Base-by-base conservation (phyloP, 23 red algal genomes). In the Pyropia haitanensis region DNA sequence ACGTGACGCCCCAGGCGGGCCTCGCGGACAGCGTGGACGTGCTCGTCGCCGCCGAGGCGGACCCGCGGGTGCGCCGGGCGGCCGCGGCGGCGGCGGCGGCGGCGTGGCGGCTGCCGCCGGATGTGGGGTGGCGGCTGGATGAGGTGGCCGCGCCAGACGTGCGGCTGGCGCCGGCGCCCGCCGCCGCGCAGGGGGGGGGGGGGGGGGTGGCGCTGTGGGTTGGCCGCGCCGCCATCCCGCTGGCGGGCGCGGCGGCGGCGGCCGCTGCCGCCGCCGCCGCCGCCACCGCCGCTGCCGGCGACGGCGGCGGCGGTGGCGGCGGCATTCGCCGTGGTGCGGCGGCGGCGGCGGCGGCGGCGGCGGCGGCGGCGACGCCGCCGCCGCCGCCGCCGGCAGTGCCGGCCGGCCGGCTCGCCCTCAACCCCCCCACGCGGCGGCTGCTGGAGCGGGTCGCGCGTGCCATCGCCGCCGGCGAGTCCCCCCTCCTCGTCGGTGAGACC, bases 401-500 rank as follows among this genome's bases (percentile, higher is more conserved):
- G n/a, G 26, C 15, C 7, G 56, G 59, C 18, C 29, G 50, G 32
- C 20, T 88, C 9, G 67, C 94, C 14, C 63, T 67, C 12, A 91
- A 76, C 18, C 52, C 68, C 20, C 70, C 78, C 18, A 88, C 85
- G 6, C 26, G 67, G 22, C 73, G 78, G 52, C 64, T 90, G 65
- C 57, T 90, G 25, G 79, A 90, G 30, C 75, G 64, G 27, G 55
- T 87, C 15, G 22, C 58, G 9, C 64, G 78, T 33, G 80, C 61
- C 53, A 10, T 98, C 8, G 64, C 85, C 58, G 60, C 73, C 64
- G 65, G 69, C 5, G 94, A 98, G 76, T 29, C 83, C 46, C 81
- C 80, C 14, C 69, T 98, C 16, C 69, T 98, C 23, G 65, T 71
- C 14, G 94, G 94, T 10, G 94, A 98, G 52, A 62, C 85, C 18